A percentile compares a stretch with the other conserved stretches of the same genome.
These are phyloP conservation scores for Nitzschia sp. DNA, from an alignment of 108 stramenopile species.

Conservation along the genomic window DNA sequence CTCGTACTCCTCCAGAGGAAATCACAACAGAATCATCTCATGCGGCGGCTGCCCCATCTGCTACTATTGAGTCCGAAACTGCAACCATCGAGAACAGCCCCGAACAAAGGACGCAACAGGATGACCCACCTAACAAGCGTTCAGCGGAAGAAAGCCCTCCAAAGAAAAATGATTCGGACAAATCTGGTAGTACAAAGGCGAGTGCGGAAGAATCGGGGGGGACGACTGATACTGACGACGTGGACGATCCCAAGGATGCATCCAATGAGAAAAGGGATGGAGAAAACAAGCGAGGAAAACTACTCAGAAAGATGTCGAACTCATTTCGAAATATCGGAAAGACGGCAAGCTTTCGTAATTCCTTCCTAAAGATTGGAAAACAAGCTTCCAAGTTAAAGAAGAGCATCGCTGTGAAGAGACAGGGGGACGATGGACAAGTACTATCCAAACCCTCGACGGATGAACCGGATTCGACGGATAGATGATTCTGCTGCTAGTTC, in stretches of 20 bases:
- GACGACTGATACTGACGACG: not conserved
- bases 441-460: no score
- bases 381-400: conserved; percentile 17
- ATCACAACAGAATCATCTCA: no score
- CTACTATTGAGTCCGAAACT: not conserved
- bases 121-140: not conserved
- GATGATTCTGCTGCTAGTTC: no score
- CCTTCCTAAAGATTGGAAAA: conserved; percentile 1
- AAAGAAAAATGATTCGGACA: not conserved
- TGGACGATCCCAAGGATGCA: not conserved
- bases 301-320: not conserved
- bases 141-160: not conserved
- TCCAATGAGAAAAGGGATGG: not conserved
- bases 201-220: conserved; percentile 6
- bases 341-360: conserved; percentile 4
- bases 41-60: not conserved
- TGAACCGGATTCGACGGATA: no score
- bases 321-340: conserved; percentile 1
- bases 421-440: not conserved
- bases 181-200: not conserved
- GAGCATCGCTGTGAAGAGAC: not conserved
- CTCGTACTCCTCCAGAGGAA: no score
- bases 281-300: not conserved
- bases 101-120: not conserved
- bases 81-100: not conserved